Base-by-base conservation (phyloP, 2,329 filamentous ascomycete genomes). In the Cordyceps farinosa region DNA sequence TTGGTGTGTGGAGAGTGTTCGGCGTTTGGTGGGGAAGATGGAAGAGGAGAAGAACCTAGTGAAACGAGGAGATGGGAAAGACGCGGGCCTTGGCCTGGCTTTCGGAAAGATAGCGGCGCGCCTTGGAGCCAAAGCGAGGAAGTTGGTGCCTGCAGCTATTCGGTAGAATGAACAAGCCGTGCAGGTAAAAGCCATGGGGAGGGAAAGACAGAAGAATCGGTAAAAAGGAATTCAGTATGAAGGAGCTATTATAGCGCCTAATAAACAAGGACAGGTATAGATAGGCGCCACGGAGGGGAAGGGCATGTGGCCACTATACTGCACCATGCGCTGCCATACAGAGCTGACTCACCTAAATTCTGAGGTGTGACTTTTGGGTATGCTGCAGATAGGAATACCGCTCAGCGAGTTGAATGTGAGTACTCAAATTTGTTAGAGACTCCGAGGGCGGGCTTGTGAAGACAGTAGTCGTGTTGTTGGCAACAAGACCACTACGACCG, bases 11-110 rank as follows among this genome's bases (percentile, higher is more conserved):
- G 30, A 38, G 44, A 58, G 45, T 27, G 29, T 34, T 44, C 44
- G 53, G 32, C 60, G 60, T 61, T 56, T 6, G 34, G 15, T n/a
- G 15, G 55, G 2, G 61, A 64, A 29, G 27, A 48, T 2, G 30
- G 29, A 1, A 17, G 50, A 47, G 40, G 51, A 53, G 40, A 36
- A 51, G 45, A 42, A 30, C 17, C 15, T 32, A 53, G 38, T 47
- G 52, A 17, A 44, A 29, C n/a, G 34, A 57, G 36, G 45, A 51
- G 38, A 45, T 9, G 13, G 17, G 27, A 36, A 29, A n/a, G 32
- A 55, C 34, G 44, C 36, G 42, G 17, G 44, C 40, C 2, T 34
- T 15, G 22, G n/a, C 3, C 8, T 40, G 34, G 40, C 22, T 30
- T n/a, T 61, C 6, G 17, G 13, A 3, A 22, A 15, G 29, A 47